Conservation (phyloP, 1,284 basidiomycete species). For the Fomitopsis schrenkii region DNA sequence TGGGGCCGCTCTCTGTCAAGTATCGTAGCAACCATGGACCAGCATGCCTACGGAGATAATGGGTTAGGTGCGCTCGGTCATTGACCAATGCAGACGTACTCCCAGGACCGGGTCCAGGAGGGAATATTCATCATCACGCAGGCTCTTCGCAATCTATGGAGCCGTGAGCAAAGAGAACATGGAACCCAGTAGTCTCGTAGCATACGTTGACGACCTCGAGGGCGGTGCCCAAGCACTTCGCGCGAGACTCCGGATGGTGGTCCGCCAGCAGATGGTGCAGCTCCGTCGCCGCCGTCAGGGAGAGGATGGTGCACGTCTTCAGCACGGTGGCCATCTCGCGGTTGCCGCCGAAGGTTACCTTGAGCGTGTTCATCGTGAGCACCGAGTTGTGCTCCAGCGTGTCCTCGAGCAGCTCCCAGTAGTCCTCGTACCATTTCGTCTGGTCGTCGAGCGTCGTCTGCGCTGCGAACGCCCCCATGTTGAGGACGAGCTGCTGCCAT, state of each 20-base stretch:
- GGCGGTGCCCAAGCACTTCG: conserved; percentile 10
- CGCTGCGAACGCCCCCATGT: background rate
- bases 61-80: background rate
- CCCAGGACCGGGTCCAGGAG: conserved; percentile 17
- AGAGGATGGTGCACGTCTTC: conserved; percentile 16
- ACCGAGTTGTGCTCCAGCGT: conserved; percentile 16
- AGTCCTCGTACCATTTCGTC: conserved; percentile 20
- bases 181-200: background rate
- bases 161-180: background rate
- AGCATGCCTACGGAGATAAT: conserved; percentile 11
- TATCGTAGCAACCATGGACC: conserved; percentile 14
- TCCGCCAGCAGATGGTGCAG: conserved; percentile 13
- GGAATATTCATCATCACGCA: conserved; percentile 16
- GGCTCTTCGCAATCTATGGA: conserved; percentile 9
- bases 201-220: conserved; percentile 12
- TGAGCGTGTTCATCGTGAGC: conserved; percentile 20
- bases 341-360: conserved; percentile 17
- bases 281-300: conserved; percentile 15
- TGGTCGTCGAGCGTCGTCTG: conserved; percentile 8
- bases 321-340: conserved; percentile 16
- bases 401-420: conserved; percentile 24
- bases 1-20: conserved; percentile 13
- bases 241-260: conserved; percentile 14
- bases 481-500: conserved; percentile 11
- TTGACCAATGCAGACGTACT: conserved; percentile 5